phyloP scores from a whole-genome alignment of 352 stramenopile genomes.

The Chrysophaeum taylorii region DNA sequence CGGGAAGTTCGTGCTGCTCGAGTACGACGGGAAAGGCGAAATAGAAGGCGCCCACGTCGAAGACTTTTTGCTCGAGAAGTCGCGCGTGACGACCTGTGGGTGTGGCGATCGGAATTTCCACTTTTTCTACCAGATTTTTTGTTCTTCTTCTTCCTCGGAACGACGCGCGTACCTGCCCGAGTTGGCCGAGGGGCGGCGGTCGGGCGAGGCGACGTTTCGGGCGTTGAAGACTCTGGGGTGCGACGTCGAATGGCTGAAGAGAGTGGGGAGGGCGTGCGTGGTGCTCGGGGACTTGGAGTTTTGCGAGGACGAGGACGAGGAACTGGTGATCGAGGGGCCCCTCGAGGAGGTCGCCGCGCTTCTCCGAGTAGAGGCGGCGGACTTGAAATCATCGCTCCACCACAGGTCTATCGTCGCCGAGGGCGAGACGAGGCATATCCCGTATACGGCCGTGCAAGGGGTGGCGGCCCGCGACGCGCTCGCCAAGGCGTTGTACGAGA shows the following conservation, averaged over 20 bases:
- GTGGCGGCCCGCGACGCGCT: conserved; percentile 56
- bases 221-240: too few species aligned
- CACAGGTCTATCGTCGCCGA: background rate
- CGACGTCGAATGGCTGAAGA: too few species aligned
- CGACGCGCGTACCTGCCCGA: conserved; percentile 35
- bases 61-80: conserved; percentile 97
- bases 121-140: conserved; percentile 90
- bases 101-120: conserved; percentile 87
- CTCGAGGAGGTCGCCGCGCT: conserved; percentile 25
- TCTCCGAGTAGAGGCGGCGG: background rate
- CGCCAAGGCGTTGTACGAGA: conserved; percentile 74
- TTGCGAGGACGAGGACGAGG: conserved; percentile 3
- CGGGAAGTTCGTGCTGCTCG: conserved; percentile 24
- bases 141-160: too few species aligned
- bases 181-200: conserved; percentile 34
- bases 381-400: background rate
- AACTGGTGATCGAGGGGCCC: conserved; percentile 36
- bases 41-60: conserved; percentile 59
- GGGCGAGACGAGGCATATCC: conserved; percentile 44
- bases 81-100: conserved; percentile 73
- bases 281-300: conserved; percentile 65
- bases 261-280: too few species aligned
- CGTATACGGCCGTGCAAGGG: conserved; percentile 27
- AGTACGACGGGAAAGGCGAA: conserved; percentile 37
- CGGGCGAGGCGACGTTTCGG: too few species aligned